phyloP scores from a whole-genome alignment of 495 filamentous ascomycete genomes.

The Darksidea phi region DNA sequence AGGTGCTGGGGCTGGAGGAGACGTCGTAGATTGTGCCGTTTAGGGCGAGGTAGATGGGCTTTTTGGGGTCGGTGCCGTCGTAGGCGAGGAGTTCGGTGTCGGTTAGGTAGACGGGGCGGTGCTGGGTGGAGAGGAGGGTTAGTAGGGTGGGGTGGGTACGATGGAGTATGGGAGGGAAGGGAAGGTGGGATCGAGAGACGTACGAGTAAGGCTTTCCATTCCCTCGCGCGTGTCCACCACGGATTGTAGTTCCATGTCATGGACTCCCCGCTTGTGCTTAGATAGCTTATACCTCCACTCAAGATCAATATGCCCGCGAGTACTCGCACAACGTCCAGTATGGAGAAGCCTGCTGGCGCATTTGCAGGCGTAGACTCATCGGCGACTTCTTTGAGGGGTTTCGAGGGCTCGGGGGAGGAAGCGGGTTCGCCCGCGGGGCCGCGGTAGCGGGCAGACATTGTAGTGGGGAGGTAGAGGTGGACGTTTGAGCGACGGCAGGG shows the following conservation, averaged over 20 bases:
- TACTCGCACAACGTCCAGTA: slow-evolving; percentile 74
- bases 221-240: slow-evolving; percentile 57
- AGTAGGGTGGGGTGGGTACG: slow-evolving; percentile 3
- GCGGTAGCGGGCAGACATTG: background rate
- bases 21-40: slow-evolving; percentile 97
- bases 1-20: slow-evolving; percentile 65
- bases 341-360: slow-evolving; percentile 42
- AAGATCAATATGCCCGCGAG: slow-evolving; percentile 67
- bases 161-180: slow-evolving; percentile 11
- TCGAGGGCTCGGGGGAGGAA: background rate
- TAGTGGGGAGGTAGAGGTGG: no score
- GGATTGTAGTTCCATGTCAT: slow-evolving; percentile 69
- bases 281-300: slow-evolving; percentile 71
- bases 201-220: slow-evolving; percentile 39
- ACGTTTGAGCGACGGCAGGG: no score
- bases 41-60: slow-evolving; percentile 86
- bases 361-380: background rate
- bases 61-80: slow-evolving; percentile 70
- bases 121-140: slow-evolving; percentile 39
- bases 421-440: background rate
- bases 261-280: slow-evolving; percentile 64
- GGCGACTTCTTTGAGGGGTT: slow-evolving; percentile 2
- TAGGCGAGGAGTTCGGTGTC: slow-evolving; percentile 68
- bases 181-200: slow-evolving; percentile 15
- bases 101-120: slow-evolving; percentile 62